Evolutionary conservation across 441 rosid species (phyloP).

Genomic region (Pelargonium myrrhifolium): DNA sequence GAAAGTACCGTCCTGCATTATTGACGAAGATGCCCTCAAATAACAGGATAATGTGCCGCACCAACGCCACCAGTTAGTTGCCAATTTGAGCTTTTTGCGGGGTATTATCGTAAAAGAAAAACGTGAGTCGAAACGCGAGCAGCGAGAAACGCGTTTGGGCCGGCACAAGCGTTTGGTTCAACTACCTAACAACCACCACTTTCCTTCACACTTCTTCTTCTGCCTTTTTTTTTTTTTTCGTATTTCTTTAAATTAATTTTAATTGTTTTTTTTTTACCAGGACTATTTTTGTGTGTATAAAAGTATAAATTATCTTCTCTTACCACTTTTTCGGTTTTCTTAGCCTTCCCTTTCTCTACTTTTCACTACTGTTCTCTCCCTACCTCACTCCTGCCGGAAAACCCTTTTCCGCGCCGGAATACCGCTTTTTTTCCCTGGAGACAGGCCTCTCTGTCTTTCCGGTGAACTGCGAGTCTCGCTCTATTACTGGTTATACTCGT

Average conservation of each 20-base stretch:
- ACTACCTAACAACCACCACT: slow-evolving; percentile 91
- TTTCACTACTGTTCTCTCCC: slow-evolving; percentile 2
- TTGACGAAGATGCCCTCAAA: background rate
- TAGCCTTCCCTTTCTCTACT: background rate
- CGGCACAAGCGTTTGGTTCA: slow-evolving; percentile 83
- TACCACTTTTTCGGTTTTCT: slow-evolving; percentile 1
- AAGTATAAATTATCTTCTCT: background rate
- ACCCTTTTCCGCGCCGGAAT: background rate
- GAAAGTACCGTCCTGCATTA: background rate
- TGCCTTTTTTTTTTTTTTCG: background rate
- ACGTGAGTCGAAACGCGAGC: slow-evolving; percentile 30
- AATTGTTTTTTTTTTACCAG: background rate
- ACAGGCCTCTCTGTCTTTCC: background rate
- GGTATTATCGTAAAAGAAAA: background rate
- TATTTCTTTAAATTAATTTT: background rate
- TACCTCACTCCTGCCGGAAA: background rate
- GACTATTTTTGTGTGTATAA: background rate
- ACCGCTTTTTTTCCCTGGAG: background rate
- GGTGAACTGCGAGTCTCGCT: background rate
- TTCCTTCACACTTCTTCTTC: slow-evolving; percentile 44
- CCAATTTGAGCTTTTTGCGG: background rate
- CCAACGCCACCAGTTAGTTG: slow-evolving; percentile 3
- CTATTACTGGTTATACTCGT: background rate
- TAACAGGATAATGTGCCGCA: slow-evolving; percentile 7
- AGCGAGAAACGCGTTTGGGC: slow-evolving; percentile 63